Conservation (phyloP, 192 early-diverging fungal species). For the Chytriomyces sp. region DNA sequence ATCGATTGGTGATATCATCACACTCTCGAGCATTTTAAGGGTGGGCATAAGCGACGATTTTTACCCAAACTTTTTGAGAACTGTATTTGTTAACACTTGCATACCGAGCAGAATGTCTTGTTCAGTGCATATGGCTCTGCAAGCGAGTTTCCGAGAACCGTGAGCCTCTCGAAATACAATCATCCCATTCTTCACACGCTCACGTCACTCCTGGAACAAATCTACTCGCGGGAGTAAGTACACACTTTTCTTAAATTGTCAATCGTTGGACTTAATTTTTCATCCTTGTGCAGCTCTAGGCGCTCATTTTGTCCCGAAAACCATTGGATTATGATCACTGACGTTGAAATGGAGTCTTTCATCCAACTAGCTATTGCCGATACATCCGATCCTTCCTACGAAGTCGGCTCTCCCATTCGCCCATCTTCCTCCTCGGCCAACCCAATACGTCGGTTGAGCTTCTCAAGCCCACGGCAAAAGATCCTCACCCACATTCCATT, state of each 20-base stretch:
- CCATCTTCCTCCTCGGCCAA: not conserved
- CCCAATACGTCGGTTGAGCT: not conserved
- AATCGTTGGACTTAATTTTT: not conserved
- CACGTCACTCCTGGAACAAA: conserved; percentile 72
- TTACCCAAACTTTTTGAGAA: conserved; percentile 32
- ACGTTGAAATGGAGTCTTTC: conserved; percentile 67
- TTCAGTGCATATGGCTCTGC: conserved; percentile 78
- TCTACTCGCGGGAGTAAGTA: conserved; percentile 76
- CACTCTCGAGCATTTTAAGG: conserved; percentile 57
- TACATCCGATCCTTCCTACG: conserved; percentile 10
- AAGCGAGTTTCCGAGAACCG: not conserved
- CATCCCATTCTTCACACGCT: conserved; percentile 34
- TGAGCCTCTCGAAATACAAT: not conserved
- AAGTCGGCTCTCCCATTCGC: too few species aligned
- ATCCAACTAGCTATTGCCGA: conserved; percentile 57
- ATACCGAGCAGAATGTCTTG: conserved; percentile 64
- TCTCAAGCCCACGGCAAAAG: conserved; percentile 57
- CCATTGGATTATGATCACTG: conserved; percentile 69
- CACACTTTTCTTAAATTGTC: not conserved
- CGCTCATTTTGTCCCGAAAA: conserved; percentile 68
- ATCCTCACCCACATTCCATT: conserved; percentile 87
- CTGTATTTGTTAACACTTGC: conserved; percentile 26
- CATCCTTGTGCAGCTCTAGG: conserved; percentile 54
- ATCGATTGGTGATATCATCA: conserved; percentile 57
- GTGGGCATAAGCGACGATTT: conserved; percentile 41